phyloP scores from a whole-genome alignment of 768 basidiomycete species.

The Gymnopilus dilepis region DNA sequence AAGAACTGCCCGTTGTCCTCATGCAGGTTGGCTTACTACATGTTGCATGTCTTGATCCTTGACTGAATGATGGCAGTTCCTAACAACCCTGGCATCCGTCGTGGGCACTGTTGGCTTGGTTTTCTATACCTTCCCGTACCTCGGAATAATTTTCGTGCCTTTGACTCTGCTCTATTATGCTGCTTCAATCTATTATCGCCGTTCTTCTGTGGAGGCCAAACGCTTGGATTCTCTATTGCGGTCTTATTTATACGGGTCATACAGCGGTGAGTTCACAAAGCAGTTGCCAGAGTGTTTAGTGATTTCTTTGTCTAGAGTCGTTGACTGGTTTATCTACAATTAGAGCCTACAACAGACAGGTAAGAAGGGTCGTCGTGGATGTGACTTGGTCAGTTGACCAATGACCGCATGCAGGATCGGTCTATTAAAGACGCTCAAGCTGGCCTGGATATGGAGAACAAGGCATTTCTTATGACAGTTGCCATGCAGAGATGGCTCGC shows the following conservation, averaged over 20 bases:
- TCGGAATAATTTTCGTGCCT: constrained; percentile 68
- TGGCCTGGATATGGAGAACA: constrained; percentile 62
- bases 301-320: constrained; percentile 45
- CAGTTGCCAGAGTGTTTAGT: not conserved
- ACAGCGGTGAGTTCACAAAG: constrained; percentile 47
- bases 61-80: constrained; percentile 36
- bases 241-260: constrained; percentile 61
- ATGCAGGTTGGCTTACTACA: constrained; percentile 45
- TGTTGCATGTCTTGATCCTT: not conserved
- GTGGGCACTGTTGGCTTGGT: constrained; percentile 62
- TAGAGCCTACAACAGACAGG: constrained; percentile 62
- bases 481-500: constrained; percentile 70
- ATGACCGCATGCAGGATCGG: constrained; percentile 38
- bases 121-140: constrained; percentile 70
- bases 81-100: constrained; percentile 47
- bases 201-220: constrained; percentile 67
- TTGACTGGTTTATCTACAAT: constrained; percentile 70
- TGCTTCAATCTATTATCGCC: constrained; percentile 60
- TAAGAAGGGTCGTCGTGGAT: constrained; percentile 19
- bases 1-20: constrained; percentile 49
- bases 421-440: constrained; percentile 56
- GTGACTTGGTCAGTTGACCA: not conserved
- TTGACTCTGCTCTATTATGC: constrained; percentile 57
- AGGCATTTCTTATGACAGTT: constrained; percentile 69
- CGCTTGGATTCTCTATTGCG: constrained; percentile 67